phyloP scores from a whole-genome alignment of 2,329 filamentous ascomycete species.

The Madurella fahalii region DNA sequence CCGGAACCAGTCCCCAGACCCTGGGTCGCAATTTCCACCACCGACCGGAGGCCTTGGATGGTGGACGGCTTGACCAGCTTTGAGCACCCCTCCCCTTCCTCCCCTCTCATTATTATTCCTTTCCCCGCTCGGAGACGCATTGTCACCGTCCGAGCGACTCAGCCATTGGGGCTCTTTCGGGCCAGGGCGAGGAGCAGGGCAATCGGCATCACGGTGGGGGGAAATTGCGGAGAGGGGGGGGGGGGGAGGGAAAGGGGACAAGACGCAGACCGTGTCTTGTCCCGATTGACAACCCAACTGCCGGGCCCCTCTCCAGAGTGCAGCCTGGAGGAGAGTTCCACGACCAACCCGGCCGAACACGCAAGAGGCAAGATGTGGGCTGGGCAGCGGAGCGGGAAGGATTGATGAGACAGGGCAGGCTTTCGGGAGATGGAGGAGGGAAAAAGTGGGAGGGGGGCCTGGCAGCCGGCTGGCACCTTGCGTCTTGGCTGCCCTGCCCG shows the following conservation, averaged over 20 bases:
- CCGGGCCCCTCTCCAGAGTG: too few relatives aligned
- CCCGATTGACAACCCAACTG: too few relatives aligned
- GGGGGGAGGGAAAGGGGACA: too few relatives aligned
- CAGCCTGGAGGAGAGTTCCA: too few relatives aligned
- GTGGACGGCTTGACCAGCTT: neutral
- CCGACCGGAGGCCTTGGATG: neutral
- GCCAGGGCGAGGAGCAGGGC: neutral
- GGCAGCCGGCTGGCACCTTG: neutral
- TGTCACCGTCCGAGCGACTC: neutral
- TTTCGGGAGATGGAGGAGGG: neutral
- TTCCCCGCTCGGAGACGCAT: neutral
- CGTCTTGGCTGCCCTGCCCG: neutral
- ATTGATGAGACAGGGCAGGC: neutral
- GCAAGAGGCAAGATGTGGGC: too few relatives aligned
- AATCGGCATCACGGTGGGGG: too few relatives aligned
- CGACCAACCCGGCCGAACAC: too few relatives aligned
- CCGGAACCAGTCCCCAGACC: constrained; percentile 10
- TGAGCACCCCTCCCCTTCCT: neutral
- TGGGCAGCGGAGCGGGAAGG: neutral
- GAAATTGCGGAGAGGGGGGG: too few relatives aligned
- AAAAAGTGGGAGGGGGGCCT: neutral
- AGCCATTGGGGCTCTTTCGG: neutral
- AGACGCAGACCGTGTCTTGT: too few relatives aligned
- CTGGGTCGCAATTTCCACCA: constrained; percentile 19
- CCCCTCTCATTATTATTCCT: neutral